Evolutionary conservation across 768 basidiomycete species (phyloP).

Genomic region (Mycena venus): DNA sequence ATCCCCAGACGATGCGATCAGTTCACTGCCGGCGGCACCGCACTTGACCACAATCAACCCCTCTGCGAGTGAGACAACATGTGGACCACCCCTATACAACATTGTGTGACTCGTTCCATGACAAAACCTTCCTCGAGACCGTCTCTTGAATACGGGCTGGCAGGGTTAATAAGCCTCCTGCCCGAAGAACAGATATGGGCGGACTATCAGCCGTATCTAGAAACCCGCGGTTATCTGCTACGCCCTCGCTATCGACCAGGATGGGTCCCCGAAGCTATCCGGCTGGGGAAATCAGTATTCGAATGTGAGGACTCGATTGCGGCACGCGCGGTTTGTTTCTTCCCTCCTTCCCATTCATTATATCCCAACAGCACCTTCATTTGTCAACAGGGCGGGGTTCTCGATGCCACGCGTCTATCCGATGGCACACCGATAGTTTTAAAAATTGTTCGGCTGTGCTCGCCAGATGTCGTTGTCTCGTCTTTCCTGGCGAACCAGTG

Average conservation of each 20-base stretch:
- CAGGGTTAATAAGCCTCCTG: too few relatives aligned
- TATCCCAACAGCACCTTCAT: too few relatives aligned
- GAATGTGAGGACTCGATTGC: background rate
- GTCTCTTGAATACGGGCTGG: too few relatives aligned
- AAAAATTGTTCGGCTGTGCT: background rate
- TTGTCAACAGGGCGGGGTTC: background rate
- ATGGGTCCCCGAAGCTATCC: background rate
- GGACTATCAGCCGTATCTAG: background rate
- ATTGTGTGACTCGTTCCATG: too few relatives aligned
- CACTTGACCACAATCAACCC: too few relatives aligned
- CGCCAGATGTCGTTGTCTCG: background rate
- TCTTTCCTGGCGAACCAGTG: background rate
- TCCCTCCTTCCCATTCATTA: too few relatives aligned
- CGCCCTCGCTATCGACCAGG: constrained; percentile 3
- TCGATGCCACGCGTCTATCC: background rate
- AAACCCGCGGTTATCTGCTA: background rate
- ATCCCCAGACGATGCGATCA: too few relatives aligned
- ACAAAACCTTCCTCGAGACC: too few relatives aligned
- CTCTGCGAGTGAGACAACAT: too few relatives aligned
- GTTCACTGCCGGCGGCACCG: too few relatives aligned
- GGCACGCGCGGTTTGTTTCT: background rate
- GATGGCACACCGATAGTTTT: background rate
- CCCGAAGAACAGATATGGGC: background rate
- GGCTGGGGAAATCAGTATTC: background rate
- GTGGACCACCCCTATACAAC: too few relatives aligned